phyloP scores from a whole-genome alignment of 805 yeast genomes.

The Tetrapisispora namnaoensis region DNA sequence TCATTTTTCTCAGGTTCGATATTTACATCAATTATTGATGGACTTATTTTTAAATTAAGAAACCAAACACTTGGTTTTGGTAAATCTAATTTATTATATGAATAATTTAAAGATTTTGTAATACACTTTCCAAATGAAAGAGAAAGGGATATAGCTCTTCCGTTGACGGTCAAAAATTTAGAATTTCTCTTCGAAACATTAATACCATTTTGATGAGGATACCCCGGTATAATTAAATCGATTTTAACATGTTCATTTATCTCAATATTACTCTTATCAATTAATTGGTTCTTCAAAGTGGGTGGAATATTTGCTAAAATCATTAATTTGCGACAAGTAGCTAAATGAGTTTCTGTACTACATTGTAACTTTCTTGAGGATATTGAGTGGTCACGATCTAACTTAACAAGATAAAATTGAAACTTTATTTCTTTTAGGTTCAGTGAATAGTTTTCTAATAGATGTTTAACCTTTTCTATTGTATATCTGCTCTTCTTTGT shows the following conservation, averaged over 20 bases:
- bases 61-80: conserved; percentile 31
- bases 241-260: conserved; percentile 8
- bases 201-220: conserved; percentile 24
- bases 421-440: conserved; percentile 27
- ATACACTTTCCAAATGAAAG: conserved; percentile 28
- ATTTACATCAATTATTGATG: conserved; percentile 30
- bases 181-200: conserved; percentile 13
- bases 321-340: conserved; percentile 1
- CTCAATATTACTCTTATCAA: conserved; percentile 5
- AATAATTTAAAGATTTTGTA: conserved; percentile 14
- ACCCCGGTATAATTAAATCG: conserved; percentile 27
- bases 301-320: conserved; percentile 9
- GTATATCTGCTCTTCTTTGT: conserved; percentile 20
- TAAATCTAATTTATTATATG: conserved; percentile 18
- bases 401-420: conserved; percentile 13
- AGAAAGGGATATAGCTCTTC: conserved; percentile 24
- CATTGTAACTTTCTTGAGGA: conserved; percentile 11
- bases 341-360: neutral
- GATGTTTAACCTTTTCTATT: conserved; percentile 15
- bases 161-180: conserved; percentile 30
- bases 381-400: conserved; percentile 14
- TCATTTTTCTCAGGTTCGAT: conserved; percentile 39
- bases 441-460: conserved; percentile 29
- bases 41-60: conserved; percentile 18
- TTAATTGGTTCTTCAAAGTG: conserved; percentile 7